Base-by-base conservation (phyloP, 2,329 filamentous ascomycete species). In the Conoideocrella luteorostrata region DNA sequence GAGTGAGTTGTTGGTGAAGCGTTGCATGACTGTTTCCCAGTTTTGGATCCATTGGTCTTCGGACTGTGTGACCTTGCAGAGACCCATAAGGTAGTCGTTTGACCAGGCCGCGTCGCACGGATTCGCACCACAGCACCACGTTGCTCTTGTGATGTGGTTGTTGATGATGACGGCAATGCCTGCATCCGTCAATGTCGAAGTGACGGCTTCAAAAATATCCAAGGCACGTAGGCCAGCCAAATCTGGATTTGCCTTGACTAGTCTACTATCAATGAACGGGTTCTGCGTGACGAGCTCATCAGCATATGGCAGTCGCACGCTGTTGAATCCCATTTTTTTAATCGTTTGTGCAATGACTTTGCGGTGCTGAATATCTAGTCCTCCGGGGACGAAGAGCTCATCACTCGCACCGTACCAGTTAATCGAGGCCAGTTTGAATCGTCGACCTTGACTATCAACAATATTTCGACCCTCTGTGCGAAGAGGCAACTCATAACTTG, bases 381-480 rank as follows among this genome's bases (percentile, higher is more conserved):
- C 82, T 28, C 79, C 77, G 0, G 78, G 71, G 10, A 85, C 72
- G 53, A 81, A 84, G 43, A 78, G 68, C 63, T 82, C 74, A 54
- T 86, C 82, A 56, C 78, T 83, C 3, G 75, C 81, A 26, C 82
- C 82, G 57, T 86, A 86, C 82, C 82, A 86, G 63, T 86, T 86
- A 55, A 84, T 68, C 17, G 77, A 80, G 15, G 76, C 65, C 7
- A 86, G 68, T 64, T 80, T 82, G 61, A 80, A 78, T 23, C 78
- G 72, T 23, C 70, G 67, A 30, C 73, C 76, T 2, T 65, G 55
- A 7, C 69, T 62, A 61, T 85, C 81, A 42, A 84, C 69, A 22
- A 86, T 70, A 50, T 82, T 57, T 34, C 81, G 72, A 5, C 82
- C 81, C 22, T 63, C 60, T 2, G 82, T 80, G 40, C 69, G 71